Evolutionary conservation across 176 grass and related monocot species (phyloP).

Genomic region (Bolboschoenus planiculmis): DNA sequence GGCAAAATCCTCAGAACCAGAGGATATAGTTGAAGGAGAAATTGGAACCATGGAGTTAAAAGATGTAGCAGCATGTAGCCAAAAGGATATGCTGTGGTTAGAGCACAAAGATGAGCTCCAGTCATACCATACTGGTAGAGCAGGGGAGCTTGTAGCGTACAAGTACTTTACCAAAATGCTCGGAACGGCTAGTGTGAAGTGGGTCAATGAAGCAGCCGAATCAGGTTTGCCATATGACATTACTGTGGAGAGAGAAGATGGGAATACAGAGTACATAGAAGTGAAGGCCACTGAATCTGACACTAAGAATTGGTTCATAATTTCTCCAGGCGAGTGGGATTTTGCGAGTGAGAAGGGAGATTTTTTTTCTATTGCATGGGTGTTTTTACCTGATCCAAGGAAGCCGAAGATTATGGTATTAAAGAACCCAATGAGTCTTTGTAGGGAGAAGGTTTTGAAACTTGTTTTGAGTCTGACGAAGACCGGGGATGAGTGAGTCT

Average conservation of each 20-base stretch:
- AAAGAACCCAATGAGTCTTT: constrained; percentile 7
- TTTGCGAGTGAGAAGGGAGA: constrained; percentile 15
- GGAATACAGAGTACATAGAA: constrained; percentile 15
- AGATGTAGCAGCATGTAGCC: neutral
- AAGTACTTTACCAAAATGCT: constrained; percentile 10
- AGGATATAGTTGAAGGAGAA: constrained; percentile 6
- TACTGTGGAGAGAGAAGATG: neutral
- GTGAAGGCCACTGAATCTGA: constrained; percentile 20
- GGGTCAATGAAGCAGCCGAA: constrained; percentile 22
- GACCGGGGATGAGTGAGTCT: neutral
- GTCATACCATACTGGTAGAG: neutral
- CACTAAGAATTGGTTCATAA: constrained; percentile 19
- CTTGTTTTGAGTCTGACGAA: constrained; percentile 20
- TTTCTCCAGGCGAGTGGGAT: constrained; percentile 14
- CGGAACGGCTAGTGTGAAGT: constrained; percentile 5
- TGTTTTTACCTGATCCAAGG: neutral
- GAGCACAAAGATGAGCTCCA: constrained; percentile 4
- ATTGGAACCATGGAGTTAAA: constrained; percentile 3
- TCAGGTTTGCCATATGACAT: constrained; percentile 15
- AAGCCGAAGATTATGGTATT: constrained; percentile 10
- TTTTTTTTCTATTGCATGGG: constrained; percentile 23
- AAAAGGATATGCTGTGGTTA: neutral
- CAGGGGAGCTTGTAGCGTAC: constrained; percentile 24
- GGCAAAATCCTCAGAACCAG: neutral
- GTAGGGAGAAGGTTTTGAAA: constrained; percentile 7